Conservation (phyloP, 1,139 yeast genomes). For the Suhomyces yuchorum region DNA sequence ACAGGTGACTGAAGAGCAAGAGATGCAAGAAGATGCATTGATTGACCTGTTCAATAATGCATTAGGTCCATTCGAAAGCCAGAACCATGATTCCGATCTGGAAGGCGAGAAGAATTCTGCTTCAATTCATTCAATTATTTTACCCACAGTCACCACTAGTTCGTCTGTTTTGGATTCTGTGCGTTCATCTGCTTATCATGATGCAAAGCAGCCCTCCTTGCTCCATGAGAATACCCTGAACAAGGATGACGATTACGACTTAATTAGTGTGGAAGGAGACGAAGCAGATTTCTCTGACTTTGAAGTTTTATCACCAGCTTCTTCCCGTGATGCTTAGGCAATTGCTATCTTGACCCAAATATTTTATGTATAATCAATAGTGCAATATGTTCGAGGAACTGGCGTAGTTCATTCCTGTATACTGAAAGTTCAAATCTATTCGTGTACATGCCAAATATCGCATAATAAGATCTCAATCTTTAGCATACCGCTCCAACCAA, state of each 20-base stretch:
- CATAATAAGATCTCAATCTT: background rate
- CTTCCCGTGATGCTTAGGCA: background rate
- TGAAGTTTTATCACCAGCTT: constrained; percentile 40
- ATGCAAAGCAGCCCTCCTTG: background rate
- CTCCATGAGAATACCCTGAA: constrained; percentile 5
- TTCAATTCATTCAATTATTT: constrained; percentile 1
- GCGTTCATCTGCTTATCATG: background rate
- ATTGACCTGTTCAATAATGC: background rate
- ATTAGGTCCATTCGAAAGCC: background rate
- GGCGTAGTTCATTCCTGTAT: background rate
- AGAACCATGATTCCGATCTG: background rate
- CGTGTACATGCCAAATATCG: background rate
- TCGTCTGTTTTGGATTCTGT: background rate
- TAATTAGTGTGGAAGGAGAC: constrained; percentile 34
- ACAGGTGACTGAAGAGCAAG: background rate
- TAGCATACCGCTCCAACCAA: background rate
- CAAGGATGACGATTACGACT: constrained; percentile 35
- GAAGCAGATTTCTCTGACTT: constrained; percentile 39
- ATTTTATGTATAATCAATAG: background rate
- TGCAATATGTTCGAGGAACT: background rate
- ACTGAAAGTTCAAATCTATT: background rate
- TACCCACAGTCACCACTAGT: background rate
- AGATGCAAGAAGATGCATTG: background rate
- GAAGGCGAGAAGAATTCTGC: background rate
- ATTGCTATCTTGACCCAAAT: background rate